Conservation (phyloP, 129 eudicot genomes). For the Rutidosis leptorrhynchoides region DNA sequence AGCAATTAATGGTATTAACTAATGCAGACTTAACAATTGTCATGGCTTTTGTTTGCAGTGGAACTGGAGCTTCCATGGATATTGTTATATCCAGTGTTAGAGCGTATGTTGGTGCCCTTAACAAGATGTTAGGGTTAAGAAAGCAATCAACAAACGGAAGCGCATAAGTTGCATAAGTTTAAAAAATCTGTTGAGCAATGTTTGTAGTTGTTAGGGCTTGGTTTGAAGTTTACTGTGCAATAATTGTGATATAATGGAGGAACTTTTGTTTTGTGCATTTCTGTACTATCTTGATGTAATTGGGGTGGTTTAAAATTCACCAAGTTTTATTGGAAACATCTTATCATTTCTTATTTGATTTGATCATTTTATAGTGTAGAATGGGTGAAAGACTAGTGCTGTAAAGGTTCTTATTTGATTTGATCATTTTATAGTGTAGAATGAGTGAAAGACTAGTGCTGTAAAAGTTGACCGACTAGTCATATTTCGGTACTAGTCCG, state of each 20-base stretch:
- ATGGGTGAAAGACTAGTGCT: no score
- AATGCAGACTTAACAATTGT: background rate
- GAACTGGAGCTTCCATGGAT: conserved; percentile 91
- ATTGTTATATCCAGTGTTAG: conserved; percentile 88
- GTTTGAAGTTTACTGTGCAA: conserved; percentile 1
- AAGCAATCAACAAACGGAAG: conserved; percentile 24
- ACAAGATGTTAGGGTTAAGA: conserved; percentile 72
- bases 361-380: no score
- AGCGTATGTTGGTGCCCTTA: conserved; percentile 80
- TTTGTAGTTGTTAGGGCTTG: conserved; percentile 18
- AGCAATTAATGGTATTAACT: no score
- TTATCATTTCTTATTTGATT: no score
- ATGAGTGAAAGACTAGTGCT: no score
- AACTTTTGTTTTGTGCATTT: conserved; percentile 16
- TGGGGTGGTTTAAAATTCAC: background rate
- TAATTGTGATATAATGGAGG: conserved; percentile 17
- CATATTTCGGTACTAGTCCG: no score
- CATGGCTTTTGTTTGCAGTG: conserved; percentile 43
- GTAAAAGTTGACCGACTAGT: no score
- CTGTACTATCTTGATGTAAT: conserved; percentile 8
- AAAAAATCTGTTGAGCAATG: conserved; percentile 4
- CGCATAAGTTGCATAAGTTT: background rate
- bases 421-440: no score
- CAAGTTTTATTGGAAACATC: background rate
- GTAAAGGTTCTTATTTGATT: no score